Evolutionary conservation across 202 grass and related monocot species (phyloP).

Genomic region (Digitaria exilis): DNA sequence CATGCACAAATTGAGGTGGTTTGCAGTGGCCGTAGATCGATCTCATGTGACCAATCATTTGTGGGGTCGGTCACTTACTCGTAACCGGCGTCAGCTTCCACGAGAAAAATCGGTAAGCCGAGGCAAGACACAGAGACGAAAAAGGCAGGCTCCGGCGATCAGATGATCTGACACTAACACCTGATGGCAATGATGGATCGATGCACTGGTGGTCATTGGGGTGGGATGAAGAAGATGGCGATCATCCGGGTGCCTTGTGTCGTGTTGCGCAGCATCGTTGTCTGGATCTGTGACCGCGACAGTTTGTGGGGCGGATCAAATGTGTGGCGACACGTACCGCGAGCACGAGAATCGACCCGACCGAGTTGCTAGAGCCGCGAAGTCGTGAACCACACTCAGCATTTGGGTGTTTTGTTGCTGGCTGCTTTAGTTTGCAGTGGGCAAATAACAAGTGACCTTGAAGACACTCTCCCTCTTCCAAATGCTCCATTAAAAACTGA

Average conservation of each 20-base stretch:
- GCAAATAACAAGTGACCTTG: no score
- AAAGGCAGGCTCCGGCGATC: background rate
- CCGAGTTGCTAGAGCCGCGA: background rate
- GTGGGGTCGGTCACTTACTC: background rate
- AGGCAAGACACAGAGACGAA: background rate
- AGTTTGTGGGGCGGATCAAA: background rate
- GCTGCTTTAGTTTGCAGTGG: background rate
- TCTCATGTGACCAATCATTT: slow-evolving; percentile 30
- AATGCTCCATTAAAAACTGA: no score
- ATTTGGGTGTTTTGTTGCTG: background rate
- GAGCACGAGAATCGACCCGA: background rate
- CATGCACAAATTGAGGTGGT: background rate
- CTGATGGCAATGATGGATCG: no score
- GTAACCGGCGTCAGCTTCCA: background rate
- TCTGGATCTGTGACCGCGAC: background rate
- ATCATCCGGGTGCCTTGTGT: background rate
- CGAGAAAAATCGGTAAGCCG: background rate
- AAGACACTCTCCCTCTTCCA: no score
- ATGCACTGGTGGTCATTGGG: background rate
- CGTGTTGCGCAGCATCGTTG: background rate
- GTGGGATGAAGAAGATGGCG: background rate
- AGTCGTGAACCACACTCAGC: background rate
- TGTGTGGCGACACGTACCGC: background rate
- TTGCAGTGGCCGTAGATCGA: background rate
- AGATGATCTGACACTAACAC: no score